These are phyloP conservation scores for Colletotrichum navitas DNA, from an alignment of 2,329 filamentous ascomycete species.

Conservation along the genomic window DNA sequence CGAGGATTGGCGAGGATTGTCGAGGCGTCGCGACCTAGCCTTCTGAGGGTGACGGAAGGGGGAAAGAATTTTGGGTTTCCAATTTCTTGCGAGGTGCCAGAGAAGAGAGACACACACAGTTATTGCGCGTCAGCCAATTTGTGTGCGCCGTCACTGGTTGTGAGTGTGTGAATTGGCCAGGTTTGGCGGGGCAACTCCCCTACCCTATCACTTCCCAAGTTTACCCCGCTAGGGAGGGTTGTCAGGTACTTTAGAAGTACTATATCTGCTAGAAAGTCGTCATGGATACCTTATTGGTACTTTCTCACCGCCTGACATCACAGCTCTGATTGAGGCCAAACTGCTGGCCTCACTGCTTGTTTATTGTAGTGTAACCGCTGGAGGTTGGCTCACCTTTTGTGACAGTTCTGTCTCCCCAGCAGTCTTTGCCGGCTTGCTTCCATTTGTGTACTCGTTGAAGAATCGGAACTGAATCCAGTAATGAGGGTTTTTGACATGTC, in stretches of 20 bases:
- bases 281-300: neutral
- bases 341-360: slow-evolving; percentile 13
- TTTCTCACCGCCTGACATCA: slow-evolving; percentile 29
- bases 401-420: neutral
- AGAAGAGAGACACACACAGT: slow-evolving; percentile 27
- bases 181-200: slow-evolving; percentile 41
- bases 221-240: slow-evolving; percentile 37
- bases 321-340: slow-evolving; percentile 27
- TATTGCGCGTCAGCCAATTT: slow-evolving; percentile 43
- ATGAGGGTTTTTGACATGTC: neutral
- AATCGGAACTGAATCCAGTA: neutral
- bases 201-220: slow-evolving; percentile 33
- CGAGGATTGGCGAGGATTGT: slow-evolving; percentile 14
- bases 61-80: slow-evolving; percentile 29
- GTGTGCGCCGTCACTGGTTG: slow-evolving; percentile 41
- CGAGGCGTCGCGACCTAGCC: slow-evolving; percentile 39
- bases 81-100: slow-evolving; percentile 27
- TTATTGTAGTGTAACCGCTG: neutral
- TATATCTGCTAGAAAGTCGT: too few relatives aligned
- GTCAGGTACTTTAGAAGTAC: slow-evolving; percentile 4
- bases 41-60: slow-evolving; percentile 29
- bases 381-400: neutral
- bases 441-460: neutral
- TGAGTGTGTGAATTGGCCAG: slow-evolving; percentile 43
- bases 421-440: neutral